Percentiles rank a stretch among this genome's conserved stretches.
phyloP scores from a whole-genome alignment of 352 stramenopile species.

The Phytopythium litorale region DNA sequence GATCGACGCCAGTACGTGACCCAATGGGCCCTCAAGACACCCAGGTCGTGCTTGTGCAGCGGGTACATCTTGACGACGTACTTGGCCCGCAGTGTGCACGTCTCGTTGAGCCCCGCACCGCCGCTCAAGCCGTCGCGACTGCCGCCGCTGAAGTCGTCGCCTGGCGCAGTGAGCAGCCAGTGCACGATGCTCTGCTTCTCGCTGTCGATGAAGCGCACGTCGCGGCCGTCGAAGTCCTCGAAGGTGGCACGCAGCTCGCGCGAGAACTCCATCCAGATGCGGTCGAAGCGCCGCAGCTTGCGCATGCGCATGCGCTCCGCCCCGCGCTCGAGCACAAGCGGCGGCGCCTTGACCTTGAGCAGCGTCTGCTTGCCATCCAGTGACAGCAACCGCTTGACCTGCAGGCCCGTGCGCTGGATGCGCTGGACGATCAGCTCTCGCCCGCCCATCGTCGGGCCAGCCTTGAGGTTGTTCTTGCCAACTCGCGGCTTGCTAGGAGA shows the following conservation, averaged over 20 bases:
- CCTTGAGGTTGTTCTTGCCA: not conserved
- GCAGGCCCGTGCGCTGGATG: conserved; percentile 53
- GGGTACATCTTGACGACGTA: conserved; percentile 86
- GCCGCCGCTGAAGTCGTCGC: conserved; percentile 11
- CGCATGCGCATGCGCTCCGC: conserved; percentile 62
- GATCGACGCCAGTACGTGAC: conserved; percentile 74
- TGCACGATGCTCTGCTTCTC: conserved; percentile 84
- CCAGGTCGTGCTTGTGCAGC: conserved; percentile 82
- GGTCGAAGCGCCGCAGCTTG: conserved; percentile 62
- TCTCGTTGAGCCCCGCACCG: conserved; percentile 71
- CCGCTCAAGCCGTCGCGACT: not conserved
- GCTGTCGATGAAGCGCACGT: conserved; percentile 67
- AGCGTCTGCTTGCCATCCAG: conserved; percentile 73
- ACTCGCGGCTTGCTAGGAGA: not conserved
- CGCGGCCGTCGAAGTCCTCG: conserved; percentile 49
- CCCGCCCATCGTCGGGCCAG: conserved; percentile 14
- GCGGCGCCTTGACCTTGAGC: conserved; percentile 72
- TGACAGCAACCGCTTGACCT: conserved; percentile 70
- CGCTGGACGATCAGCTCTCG: conserved; percentile 45
- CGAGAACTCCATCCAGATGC: conserved; percentile 80
- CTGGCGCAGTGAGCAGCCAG: conserved; percentile 42
- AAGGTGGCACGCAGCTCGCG: conserved; percentile 68
- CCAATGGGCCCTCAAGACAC: conserved; percentile 57
- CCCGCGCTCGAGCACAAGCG: conserved; percentile 58
- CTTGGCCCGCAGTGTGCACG: conserved; percentile 49